Base-by-base conservation (phyloP, 768 basidiomycete species). In the Suillus variegatus region DNA sequence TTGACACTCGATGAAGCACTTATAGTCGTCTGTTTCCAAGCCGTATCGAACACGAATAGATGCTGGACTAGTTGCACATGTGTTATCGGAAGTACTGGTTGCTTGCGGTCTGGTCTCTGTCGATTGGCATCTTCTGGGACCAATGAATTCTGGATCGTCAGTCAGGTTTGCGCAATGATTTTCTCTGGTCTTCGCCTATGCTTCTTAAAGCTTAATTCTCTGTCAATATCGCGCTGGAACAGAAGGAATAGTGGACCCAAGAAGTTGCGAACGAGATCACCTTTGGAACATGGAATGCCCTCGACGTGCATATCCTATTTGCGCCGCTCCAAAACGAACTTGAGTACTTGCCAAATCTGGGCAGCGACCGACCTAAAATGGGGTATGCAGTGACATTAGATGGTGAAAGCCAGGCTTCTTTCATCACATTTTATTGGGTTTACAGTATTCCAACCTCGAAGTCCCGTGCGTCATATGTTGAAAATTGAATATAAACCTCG, bases 401-500 rank as follows among this genome's bases (percentile, higher is more conserved):
- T 66, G 70, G 62, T 72, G 60, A 73, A 66, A 71, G 71, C 67
- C 44, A 60, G 67, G 35, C 74, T 76, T 66, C 65, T 68, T 70
- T 54, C 57, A 68, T 63, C 64, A 43, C 67, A 73, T 66, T 57
- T 32, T 43, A 60, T 61, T 44, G 20, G 72, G 75, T 40, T 52
- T 51, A 20, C 47, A 44, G 55, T 66, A 64, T 76, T 68, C 74
- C 68, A 66, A 62, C 58, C 58, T 63, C 44, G 66, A 49, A 41
- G 76, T 76, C 66, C 70, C 72, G 75, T 76, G 75, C 75, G 73
- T 72, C 72, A 66, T 67, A 41, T 35, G 54, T 64, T 67, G 16
- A 36, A 63, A 61, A 66, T 16, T 43, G 64, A 64, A 70, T 76
- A 76, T 76, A 75, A 73, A 69, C 67, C 63, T 49, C 57, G 56